Evolutionary conservation across 768 basidiomycete species (phyloP).

Genomic region (Kwoniella dejecticola): DNA sequence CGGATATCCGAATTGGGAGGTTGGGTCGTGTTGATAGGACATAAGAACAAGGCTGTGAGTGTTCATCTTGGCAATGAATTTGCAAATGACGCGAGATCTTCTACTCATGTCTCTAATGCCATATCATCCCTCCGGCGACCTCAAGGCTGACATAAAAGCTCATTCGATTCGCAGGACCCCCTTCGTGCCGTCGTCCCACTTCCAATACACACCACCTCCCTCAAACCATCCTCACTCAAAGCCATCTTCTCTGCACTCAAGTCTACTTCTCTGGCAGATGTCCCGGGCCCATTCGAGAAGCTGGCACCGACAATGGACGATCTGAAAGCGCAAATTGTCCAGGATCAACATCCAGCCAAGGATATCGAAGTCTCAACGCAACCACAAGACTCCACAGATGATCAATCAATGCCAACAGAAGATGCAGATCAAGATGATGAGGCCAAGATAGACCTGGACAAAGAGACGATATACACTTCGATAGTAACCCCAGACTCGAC

Average conservation of each 20-base stretch:
- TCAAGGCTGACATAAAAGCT: not conserved
- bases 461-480: slow-evolving; percentile 49
- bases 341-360: not conserved
- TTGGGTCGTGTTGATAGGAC: slow-evolving; percentile 51
- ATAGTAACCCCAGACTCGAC: slow-evolving; percentile 51
- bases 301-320: slow-evolving; percentile 28
- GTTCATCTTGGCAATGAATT: no score
- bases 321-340: slow-evolving; percentile 5
- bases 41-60: slow-evolving; percentile 43
- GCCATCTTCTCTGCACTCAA: slow-evolving; percentile 37
- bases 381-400: not conserved
- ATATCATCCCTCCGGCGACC: not conserved
- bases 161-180: slow-evolving; percentile 36
- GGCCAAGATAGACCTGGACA: slow-evolving; percentile 29
- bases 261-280: not conserved
- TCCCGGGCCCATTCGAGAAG: slow-evolving; percentile 29
- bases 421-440: not conserved
- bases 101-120: not conserved
- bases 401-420: not conserved
- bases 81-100: no score
- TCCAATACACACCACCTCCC: slow-evolving; percentile 48
- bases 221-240: slow-evolving; percentile 46
- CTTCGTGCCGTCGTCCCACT: slow-evolving; percentile 48
- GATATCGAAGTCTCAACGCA: not conserved
- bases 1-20: slow-evolving; percentile 34